phyloP scores from a whole-genome alignment of 163 green algal genomes.

The Prototheca cutis region DNA sequence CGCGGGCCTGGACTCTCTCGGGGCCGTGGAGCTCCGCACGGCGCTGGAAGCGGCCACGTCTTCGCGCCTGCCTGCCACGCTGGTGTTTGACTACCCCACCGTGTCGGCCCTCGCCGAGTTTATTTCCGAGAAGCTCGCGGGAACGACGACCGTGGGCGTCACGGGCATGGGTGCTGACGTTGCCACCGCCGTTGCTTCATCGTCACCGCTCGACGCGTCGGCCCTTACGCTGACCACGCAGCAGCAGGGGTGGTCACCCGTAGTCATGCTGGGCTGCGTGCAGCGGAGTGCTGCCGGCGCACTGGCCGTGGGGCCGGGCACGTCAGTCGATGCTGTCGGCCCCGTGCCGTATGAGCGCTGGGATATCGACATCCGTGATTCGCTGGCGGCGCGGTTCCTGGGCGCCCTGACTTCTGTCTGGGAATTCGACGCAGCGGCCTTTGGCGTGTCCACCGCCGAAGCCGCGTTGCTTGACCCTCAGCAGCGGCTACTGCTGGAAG shows the following conservation, averaged over 20 bases:
- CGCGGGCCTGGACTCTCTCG: constrained; percentile 69
- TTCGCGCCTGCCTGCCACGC: constrained; percentile 42
- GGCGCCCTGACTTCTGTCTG: constrained; percentile 46
- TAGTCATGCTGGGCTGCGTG: constrained; percentile 6
- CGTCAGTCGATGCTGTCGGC: constrained; percentile 11
- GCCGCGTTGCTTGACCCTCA: constrained; percentile 63
- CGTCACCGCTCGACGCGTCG: too few species aligned
- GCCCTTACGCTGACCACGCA: too few species aligned
- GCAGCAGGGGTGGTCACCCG: too few species aligned
- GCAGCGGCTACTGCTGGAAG: constrained; percentile 67
- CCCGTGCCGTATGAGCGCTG: constrained; percentile 34
- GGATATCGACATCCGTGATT: constrained; percentile 19
- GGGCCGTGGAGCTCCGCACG: constrained; percentile 43
- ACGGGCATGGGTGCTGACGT: too few species aligned
- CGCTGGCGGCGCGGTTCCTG: constrained; percentile 44
- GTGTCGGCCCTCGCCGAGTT: constrained; percentile 37
- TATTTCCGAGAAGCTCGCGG: constrained; percentile 14
- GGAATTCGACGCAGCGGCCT: constrained; percentile 58
- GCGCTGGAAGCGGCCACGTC: constrained; percentile 25
- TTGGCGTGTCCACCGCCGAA: constrained; percentile 50
- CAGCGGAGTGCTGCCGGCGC: constrained; percentile 6
- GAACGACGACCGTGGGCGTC: too few species aligned
- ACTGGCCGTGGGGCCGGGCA: neutral
- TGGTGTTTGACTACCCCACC: constrained; percentile 50
- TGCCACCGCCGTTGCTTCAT: too few species aligned